phyloP scores from a whole-genome alignment of 1,284 basidiomycete species.

The Ustilago curta region DNA sequence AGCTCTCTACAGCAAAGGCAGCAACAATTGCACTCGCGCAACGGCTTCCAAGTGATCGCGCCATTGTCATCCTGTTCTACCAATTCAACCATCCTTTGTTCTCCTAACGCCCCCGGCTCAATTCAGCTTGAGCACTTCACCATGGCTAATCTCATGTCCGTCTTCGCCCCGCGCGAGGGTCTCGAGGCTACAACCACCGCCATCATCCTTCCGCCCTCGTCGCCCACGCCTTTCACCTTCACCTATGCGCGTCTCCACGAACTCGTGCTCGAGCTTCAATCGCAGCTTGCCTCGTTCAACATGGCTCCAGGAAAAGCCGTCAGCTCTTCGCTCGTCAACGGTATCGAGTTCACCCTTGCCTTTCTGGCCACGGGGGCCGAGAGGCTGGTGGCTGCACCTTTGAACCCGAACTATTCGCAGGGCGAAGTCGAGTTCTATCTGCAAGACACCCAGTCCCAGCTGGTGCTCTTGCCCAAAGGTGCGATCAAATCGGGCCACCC shows the following conservation, averaged over 20 bases:
- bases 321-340: slow-evolving; percentile 69
- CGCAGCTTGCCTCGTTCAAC: slow-evolving; percentile 55
- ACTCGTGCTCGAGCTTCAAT: slow-evolving; percentile 54
- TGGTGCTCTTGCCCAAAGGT: slow-evolving; percentile 66
- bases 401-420: slow-evolving; percentile 71
- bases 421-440: slow-evolving; percentile 70
- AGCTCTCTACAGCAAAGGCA: no score
- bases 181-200: slow-evolving; percentile 45
- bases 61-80: neutral
- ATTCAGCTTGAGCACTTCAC: neutral
- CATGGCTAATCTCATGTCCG: slow-evolving; percentile 50
- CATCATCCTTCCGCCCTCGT: slow-evolving; percentile 58
- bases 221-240: slow-evolving; percentile 49
- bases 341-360: slow-evolving; percentile 69
- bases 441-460: slow-evolving; percentile 68
- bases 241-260: slow-evolving; percentile 51
- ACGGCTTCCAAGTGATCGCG: neutral
- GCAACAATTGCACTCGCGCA: no score
- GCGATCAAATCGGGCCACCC: slow-evolving; percentile 45
- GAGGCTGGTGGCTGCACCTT: slow-evolving; percentile 70
- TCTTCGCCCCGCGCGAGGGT: slow-evolving; percentile 45
- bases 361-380: slow-evolving; percentile 69
- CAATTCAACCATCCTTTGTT: neutral
- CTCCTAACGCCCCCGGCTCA: neutral
- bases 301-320: slow-evolving; percentile 54